Conservation (phyloP, 495 filamentous ascomycete species). For the Tirmania nivea region DNA sequence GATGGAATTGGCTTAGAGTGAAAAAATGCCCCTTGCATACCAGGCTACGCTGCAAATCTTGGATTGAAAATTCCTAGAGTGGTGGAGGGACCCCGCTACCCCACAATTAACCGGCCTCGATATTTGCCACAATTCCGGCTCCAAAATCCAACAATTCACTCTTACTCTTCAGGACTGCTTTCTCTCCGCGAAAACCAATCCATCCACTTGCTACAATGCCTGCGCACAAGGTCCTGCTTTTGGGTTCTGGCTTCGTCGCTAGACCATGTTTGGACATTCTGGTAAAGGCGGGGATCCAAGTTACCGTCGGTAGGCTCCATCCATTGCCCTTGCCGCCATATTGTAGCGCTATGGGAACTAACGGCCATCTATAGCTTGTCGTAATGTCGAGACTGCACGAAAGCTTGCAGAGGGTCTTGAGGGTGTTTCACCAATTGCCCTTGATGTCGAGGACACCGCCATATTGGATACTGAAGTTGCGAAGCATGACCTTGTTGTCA, state of each 20-base stretch:
- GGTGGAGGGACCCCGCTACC: no score
- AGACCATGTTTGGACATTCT: slow-evolving; percentile 61
- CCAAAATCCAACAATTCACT: no score
- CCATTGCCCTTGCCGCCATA: neutral
- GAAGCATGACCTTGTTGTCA: slow-evolving; percentile 60
- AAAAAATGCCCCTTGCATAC: no score
- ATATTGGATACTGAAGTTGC: slow-evolving; percentile 59
- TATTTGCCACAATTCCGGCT: no score
- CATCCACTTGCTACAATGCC: no score
- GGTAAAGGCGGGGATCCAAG: slow-evolving; percentile 48
- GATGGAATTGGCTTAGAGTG: no score
- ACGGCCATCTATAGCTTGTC: slow-evolving; percentile 40
- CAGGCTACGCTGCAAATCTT: no score
- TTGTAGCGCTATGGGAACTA: neutral
- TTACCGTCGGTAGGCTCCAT: slow-evolving; percentile 50
- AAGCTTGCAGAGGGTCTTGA: slow-evolving; percentile 49
- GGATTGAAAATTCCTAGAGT: no score
- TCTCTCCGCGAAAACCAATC: no score
- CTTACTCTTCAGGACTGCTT: no score
- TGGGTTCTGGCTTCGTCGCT: slow-evolving; percentile 64
- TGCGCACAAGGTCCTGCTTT: slow-evolving; percentile 37
- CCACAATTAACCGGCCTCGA: no score
- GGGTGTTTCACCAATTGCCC: slow-evolving; percentile 48
- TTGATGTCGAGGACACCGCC: slow-evolving; percentile 54
- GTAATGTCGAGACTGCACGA: slow-evolving; percentile 57